Percentiles rank a stretch among this genome's conserved stretches.
Evolutionary conservation across 2,329 filamentous ascomycete genomes (phyloP).

Genomic region (Diaporthe sp.): DNA sequence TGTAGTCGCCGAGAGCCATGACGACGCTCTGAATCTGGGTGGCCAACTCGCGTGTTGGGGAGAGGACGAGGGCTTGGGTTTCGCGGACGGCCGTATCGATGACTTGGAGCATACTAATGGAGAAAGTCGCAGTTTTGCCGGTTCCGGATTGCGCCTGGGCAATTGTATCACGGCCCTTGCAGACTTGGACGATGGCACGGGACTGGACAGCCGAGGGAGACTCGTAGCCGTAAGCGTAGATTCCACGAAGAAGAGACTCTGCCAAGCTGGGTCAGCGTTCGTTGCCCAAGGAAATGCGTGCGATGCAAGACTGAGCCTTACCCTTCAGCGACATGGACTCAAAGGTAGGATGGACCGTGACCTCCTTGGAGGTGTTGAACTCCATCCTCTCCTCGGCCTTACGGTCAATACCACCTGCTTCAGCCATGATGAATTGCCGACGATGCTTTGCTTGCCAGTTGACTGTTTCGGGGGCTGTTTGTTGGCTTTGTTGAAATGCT

Average conservation of each 20-base stretch:
- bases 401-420: constrained; percentile 83
- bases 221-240: constrained; percentile 99
- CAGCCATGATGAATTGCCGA: constrained; percentile 79
- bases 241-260: constrained; percentile 94
- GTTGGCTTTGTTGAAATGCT: constrained; percentile 15
- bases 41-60: constrained; percentile 97
- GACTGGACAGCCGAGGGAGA: constrained; percentile 98
- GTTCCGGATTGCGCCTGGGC: constrained; percentile 99
- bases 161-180: constrained; percentile 98
- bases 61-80: constrained; percentile 98
- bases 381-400: constrained; percentile 97
- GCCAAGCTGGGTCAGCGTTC: constrained; percentile 34
- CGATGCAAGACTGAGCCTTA: constrained; percentile 48
- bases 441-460: neutral
- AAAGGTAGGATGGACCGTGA: constrained; percentile 93
- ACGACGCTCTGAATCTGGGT: constrained; percentile 99
- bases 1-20: constrained; percentile 98
- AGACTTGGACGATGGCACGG: constrained; percentile 97
- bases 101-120: constrained; percentile 98
- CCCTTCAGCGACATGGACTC: constrained; percentile 96
- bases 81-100: constrained; percentile 95
- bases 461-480: neutral
- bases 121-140: constrained; percentile 99
- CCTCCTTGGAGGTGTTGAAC: constrained; percentile 98
- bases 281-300: neutral